Evolutionary conservation across 345 rosid species (phyloP).

Genomic region (Boechera retrofracta): DNA sequence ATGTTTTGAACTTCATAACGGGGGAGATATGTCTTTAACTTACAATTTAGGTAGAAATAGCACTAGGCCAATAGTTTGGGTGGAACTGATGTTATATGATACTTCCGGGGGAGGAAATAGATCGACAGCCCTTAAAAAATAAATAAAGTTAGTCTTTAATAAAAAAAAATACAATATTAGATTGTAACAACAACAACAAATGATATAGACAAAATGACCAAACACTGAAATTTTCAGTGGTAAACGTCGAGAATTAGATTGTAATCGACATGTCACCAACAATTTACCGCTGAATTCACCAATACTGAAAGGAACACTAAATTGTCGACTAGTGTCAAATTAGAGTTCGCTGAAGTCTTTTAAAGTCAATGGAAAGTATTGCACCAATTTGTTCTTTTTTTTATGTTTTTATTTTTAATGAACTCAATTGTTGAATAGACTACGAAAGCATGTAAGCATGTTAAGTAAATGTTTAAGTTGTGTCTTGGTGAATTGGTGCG

Average conservation of each 20-base stretch:
- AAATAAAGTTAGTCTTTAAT: no score
- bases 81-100: no score
- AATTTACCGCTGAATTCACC: constrained; percentile 1
- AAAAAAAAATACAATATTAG: no score
- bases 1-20: no score
- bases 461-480: constrained; percentile 28
- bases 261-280: not conserved
- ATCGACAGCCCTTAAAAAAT: no score
- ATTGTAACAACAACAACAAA: not conserved
- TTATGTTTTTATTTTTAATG: not conserved
- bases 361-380: constrained; percentile 33
- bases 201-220: not conserved
- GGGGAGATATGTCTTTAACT: no score
- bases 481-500: constrained; percentile 46
- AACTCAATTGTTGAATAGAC: constrained; percentile 40
- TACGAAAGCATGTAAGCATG: constrained; percentile 35
- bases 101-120: no score
- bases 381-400: not conserved
- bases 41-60: no score
- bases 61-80: no score
- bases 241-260: not conserved
- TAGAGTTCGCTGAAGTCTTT: constrained; percentile 5
- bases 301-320: not conserved
- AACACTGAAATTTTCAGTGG: not conserved
- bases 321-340: not conserved